Evolutionary conservation across 495 filamentous ascomycete species (phyloP).

Genomic region (Lasiosphaeriaceae sp.): DNA sequence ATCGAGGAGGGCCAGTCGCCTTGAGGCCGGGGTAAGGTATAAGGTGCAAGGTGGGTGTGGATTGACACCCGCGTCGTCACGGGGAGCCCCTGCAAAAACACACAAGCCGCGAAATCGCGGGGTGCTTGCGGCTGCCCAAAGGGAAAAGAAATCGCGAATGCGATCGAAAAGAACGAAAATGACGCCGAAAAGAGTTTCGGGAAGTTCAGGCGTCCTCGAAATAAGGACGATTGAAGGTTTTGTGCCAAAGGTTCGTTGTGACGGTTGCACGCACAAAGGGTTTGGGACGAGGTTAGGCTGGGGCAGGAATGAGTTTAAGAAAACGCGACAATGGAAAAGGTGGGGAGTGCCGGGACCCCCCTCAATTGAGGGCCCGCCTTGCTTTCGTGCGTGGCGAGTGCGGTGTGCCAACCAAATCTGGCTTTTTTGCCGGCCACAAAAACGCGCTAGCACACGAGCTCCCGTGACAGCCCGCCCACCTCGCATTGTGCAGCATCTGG

Average conservation of each 20-base stretch:
- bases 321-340: constrained; percentile 17
- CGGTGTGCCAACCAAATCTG: constrained; percentile 18
- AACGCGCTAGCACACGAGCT: constrained; percentile 32
- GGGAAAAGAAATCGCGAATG: neutral
- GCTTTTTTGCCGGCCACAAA: constrained; percentile 11
- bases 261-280: neutral
- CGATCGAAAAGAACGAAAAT: neutral
- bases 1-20: constrained; percentile 16
- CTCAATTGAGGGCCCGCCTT: constrained; percentile 6
- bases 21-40: constrained; percentile 1
- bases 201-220: neutral
- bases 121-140: neutral
- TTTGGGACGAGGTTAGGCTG: constrained; percentile 5
- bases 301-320: constrained; percentile 24
- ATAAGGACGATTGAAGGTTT: neutral
- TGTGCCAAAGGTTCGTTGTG: neutral
- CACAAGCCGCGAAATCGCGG: neutral
- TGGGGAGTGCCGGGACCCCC: constrained; percentile 14
- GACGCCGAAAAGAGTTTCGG: neutral
- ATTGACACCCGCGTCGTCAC: neutral
- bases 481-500: neutral
- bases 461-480: constrained; percentile 23
- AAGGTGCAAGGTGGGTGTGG: neutral
- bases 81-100: constrained; percentile 1
- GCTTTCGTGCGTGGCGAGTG: constrained; percentile 18